These are phyloP conservation scores for Solanum medicagineum DNA, from an alignment of 257 asterid species.

Conservation along the genomic window DNA sequence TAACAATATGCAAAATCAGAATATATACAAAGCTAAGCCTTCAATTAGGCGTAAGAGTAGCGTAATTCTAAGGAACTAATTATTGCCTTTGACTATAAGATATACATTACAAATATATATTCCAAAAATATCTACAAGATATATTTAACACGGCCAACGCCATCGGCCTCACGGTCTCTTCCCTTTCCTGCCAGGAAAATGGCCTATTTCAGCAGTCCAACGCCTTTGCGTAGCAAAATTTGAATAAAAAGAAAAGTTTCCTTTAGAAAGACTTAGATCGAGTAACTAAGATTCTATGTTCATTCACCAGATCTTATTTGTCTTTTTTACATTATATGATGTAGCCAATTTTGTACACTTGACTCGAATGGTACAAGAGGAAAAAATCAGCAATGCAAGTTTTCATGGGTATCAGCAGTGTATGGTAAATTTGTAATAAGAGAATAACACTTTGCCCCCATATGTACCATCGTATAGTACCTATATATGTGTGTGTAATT, in stretches of 20 bases:
- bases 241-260: neutral
- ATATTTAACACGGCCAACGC: neutral
- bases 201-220: neutral
- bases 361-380: neutral
- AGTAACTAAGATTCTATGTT: neutral
- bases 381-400: neutral
- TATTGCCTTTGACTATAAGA: no score
- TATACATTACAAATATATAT: no score
- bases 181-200: neutral
- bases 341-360: neutral
- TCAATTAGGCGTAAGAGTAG: no score
- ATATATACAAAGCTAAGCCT: no score
- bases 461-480: neutral
- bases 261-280: neutral
- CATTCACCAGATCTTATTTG: neutral
- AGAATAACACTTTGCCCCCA: neutral
- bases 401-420: neutral
- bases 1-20: no score
- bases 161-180: neutral
- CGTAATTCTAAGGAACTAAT: no score
- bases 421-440: neutral
- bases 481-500: neutral
- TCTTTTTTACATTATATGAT: neutral
- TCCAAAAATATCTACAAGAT: no score
- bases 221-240: neutral